Evolutionary conservation across 2,329 filamentous ascomycete genomes (phyloP), one percentile per base, ranked within the genome.

Genomic region (Neopestalotiopsis sp.): DNA sequence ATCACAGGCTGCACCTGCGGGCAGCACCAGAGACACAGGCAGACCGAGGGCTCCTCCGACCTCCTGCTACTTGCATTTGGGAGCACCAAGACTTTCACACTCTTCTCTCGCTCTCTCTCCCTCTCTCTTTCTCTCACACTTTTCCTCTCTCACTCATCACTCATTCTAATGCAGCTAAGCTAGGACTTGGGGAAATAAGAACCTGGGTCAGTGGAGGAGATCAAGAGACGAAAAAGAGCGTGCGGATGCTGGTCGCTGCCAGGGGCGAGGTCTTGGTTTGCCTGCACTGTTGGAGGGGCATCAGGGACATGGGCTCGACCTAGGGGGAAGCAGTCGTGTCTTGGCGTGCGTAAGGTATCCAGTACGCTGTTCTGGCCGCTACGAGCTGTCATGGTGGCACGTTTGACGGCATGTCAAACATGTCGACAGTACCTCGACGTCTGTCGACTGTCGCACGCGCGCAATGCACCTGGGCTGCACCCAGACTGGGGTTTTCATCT

Each of bases 161-260:
- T 38, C 59, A 20, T 13, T 62, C 24, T 30, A 66, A 38, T 57
- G 53, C 64, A 66, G 32, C 65, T 61, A 67, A 34, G 66, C 24
- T 38, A 49, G 42, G 14, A n/a, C 45, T 53, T n/a, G 42, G 65
- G 65, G 65, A 63, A 67, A 67, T 53, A 61, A 53, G 45, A 58
- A 58, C 66, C 57, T 49, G 66, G 57, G n/a, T 56, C 40, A 28
- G 65, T 66, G 49, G 64, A 66, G 64, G 64, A 30, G 14, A 34
- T 40, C 42, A 63, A 45, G 40, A 49, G 57, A 53, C 45, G 45
- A 38, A 67, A 67, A 57, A 62, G 66, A 38, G 34, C 34, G 66
- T 63, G 45, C 59, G 30, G 58, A 67, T 63, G 66, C 40, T 34
- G 45, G 20, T 53, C 17, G 45, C 45, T 53, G 45, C 66, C 38